Evolutionary conservation across 176 grass and related monocot species (phyloP), one percentile per base, ranked within the genome.

Genomic region (Carex cristatella): DNA sequence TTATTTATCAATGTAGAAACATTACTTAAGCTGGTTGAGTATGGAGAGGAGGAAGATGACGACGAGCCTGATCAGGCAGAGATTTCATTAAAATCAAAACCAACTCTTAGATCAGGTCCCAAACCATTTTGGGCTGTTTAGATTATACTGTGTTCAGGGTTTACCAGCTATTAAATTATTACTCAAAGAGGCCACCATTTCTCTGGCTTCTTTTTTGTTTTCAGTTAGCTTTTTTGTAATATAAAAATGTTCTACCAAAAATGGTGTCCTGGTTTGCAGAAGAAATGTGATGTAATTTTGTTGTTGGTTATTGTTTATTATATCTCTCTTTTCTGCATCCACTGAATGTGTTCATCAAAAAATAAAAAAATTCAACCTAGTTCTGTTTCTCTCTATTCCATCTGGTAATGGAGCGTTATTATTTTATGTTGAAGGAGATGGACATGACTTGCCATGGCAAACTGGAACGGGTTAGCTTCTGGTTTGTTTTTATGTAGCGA

Each of bases 11-110:
- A 82, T 83, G 63, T 64, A 94, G 91, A 99, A 86, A 95, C 89
- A 59, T 51, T 99, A 77, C 78, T 95, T 46, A 99, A 94, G 84
- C 91, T 99, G 66, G 90, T 93, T 82, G 91, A 99, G 78, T 99
- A 99, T 72, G 93, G 96, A 75, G 93, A 97, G 31, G 92, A 91
- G 1, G 95, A 95, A 0, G 93, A 94, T 0, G 89, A 95, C 0
- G 89, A 79, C 0, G 82, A 89, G 33, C 14, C 40, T 84, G 84
- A 90, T 73, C 65, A 60, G 12, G 83, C 9, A 2, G 48, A 85
- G 6, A 84, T 27, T 19, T 13, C 67, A 32, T 40, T 79, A 28
- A 33, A 55, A 35, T 81, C 86, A 53, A 90, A 80, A 28, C 37
- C 79, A 69, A 83, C 61, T 77, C 69, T 32, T 2, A 88, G 76